A percentile compares a stretch with the other conserved stretches of the same genome.
Evolutionary conservation across 192 early-diverging fungal species (phyloP).

Genomic region (Rhizoclosmatium globosum): DNA sequence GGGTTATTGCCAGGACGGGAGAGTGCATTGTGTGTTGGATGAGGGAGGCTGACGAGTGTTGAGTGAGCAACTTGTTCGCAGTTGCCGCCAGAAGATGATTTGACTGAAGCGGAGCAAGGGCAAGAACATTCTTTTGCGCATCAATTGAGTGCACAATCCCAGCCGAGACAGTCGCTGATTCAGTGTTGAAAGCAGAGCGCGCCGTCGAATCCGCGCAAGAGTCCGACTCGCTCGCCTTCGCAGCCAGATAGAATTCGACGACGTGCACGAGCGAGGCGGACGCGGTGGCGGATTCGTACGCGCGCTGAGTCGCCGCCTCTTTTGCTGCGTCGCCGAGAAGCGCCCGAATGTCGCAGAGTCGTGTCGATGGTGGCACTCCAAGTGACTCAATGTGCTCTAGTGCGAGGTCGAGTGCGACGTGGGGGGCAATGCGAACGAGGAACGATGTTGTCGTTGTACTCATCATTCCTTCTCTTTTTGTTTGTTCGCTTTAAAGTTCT

Average conservation of each 20-base stretch:
- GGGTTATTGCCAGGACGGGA: constrained; percentile 67
- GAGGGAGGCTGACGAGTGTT: constrained; percentile 58
- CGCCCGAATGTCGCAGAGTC: not conserved
- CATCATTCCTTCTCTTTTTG: too few relatives aligned
- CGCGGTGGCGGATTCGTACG: not conserved
- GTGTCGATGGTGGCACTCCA: not conserved
- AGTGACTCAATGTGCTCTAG: not conserved
- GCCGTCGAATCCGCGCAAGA: too few relatives aligned
- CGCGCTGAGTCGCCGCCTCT: constrained; percentile 12
- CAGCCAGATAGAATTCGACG: constrained; percentile 17
- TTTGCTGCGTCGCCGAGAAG: not conserved
- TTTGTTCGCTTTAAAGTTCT: too few relatives aligned
- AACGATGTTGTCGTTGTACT: too few relatives aligned
- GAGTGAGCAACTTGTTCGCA: constrained; percentile 42
- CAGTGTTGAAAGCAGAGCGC: not conserved
- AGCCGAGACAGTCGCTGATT: not conserved
- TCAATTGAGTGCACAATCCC: not conserved
- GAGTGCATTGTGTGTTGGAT: constrained; percentile 51
- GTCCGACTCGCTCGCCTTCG: not conserved
- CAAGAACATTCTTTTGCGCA: constrained; percentile 21
- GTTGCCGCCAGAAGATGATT: constrained; percentile 22
- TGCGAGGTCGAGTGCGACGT: constrained; percentile 12
- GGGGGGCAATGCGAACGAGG: not conserved
- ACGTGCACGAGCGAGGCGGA: not conserved
- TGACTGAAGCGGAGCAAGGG: constrained; percentile 36